Evolutionary conservation across 2,329 filamentous ascomycete species (phyloP), one percentile per base, ranked within the genome.

Genomic region (Clarireedia homoeocarpa): DNA sequence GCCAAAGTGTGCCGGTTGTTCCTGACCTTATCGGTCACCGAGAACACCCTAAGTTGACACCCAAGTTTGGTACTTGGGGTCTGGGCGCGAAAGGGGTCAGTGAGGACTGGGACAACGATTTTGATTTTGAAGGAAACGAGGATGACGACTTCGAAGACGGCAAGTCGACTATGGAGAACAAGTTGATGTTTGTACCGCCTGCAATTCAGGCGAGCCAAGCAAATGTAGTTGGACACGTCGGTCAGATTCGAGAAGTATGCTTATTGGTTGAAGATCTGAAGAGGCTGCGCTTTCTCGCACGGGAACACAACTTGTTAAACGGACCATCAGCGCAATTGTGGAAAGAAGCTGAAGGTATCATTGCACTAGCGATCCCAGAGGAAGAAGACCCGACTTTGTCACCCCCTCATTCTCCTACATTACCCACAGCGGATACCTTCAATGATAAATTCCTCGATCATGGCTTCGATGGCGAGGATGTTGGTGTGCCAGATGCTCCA

Each of bases 41-140:
- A 78, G 68, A 77, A 70, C 66, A 71, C 49, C 58, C 67, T 70
- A 66, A 86, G 73, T 70, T 80, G n/a, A 79, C 72, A 1, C 74
- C 79, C 53, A 91, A 91, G 65, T 92, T 90, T 66, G 86, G 88
- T 45, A 91, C 88, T 1, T 92, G 88, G 88, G 88, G 87, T 2
- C 73, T 90, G 44, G 83, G 86, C n/a, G 85, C 82, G 60, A 91
- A 91, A 70, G 86, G 82, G 15, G 84, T 85, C 10, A 91, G 86
- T 59, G 89, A 95, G 68, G 89, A 94, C 66, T 95, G 89, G 89
- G 89, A 92, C 64, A 88, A 91, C 61, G 89, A 95, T 69, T 94
- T 95, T 64, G 88, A 92, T 58, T 91, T 92, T 67, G 68, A 70
- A 9, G 62, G 51, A 20, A 73, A 58, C 42, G 63, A 66, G 42